Evolutionary conservation across 2,329 filamentous ascomycete species (phyloP).

Genomic region (Cadophora sp.): DNA sequence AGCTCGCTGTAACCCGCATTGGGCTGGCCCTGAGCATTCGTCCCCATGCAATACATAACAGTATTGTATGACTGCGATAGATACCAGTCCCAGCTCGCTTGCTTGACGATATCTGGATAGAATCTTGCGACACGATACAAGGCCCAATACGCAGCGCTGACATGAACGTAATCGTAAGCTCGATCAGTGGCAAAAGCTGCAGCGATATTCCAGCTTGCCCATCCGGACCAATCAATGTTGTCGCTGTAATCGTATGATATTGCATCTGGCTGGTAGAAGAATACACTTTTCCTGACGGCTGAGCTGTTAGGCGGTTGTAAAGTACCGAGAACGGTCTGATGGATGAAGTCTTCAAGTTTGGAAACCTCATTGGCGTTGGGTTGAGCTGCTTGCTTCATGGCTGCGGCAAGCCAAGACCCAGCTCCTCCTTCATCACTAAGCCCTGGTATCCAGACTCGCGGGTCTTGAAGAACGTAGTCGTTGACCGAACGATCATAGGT

Average conservation of each 20-base stretch:
- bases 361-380: slow-evolving; percentile 56
- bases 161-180: slow-evolving; percentile 66
- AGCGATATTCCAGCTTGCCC: slow-evolving; percentile 58
- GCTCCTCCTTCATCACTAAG: slow-evolving; percentile 66
- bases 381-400: slow-evolving; percentile 60
- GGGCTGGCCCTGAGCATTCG: slow-evolving; percentile 29
- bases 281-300: slow-evolving; percentile 59
- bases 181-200: slow-evolving; percentile 54
- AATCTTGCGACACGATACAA: slow-evolving; percentile 60
- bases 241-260: slow-evolving; percentile 53
- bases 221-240: slow-evolving; percentile 54
- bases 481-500: slow-evolving; percentile 59
- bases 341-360: slow-evolving; percentile 60
- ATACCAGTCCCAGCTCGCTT: slow-evolving; percentile 60
- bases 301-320: slow-evolving; percentile 55
- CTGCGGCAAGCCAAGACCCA: slow-evolving; percentile 60
- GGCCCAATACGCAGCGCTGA: slow-evolving; percentile 61
- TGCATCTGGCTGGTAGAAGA: slow-evolving; percentile 59
- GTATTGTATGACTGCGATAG: slow-evolving; percentile 60
- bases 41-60: slow-evolving; percentile 47
- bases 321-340: slow-evolving; percentile 55
- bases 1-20: slow-evolving; percentile 53
- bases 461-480: slow-evolving; percentile 52
- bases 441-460: slow-evolving; percentile 63
- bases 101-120: slow-evolving; percentile 52